Conservation (phyloP, 2,329 filamentous ascomycete species). For the Beauveria rudraprayagi region DNA sequence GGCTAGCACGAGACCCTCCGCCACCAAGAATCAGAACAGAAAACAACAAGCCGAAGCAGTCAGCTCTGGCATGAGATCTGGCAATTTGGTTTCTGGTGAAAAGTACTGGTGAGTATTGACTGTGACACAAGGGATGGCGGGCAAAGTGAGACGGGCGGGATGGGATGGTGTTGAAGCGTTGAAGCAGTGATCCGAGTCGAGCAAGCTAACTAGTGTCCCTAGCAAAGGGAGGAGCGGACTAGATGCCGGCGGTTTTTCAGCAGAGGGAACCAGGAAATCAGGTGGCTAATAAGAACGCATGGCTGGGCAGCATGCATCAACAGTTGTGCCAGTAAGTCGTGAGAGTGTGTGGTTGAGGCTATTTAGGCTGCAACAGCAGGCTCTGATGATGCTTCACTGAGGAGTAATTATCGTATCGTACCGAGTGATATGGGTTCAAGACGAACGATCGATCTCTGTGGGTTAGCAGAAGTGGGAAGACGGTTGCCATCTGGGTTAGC, state of each 20-base stretch:
- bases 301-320: background rate
- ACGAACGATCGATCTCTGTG: slow-evolving; percentile 4
- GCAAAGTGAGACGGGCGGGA: background rate
- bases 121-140: background rate
- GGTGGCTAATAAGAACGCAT: background rate
- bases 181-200: background rate
- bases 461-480: background rate
- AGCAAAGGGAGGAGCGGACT: background rate
- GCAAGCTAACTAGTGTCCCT: background rate
- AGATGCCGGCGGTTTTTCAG: background rate
- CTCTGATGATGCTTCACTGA: background rate
- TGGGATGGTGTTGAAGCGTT: background rate
- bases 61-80: background rate
- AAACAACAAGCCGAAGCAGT: background rate
- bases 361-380: background rate
- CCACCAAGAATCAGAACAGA: background rate
- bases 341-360: background rate
- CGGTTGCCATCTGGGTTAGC: background rate
- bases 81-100: background rate
- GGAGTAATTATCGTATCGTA: background rate
- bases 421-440: background rate
- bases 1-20: slow-evolving; percentile 7
- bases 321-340: background rate
- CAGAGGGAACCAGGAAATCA: background rate
- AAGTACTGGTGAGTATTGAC: background rate